A percentile compares a stretch with the other conserved stretches of the same genome.
These are phyloP conservation scores for Xanthoconium stramineum DNA, from an alignment of 768 basidiomycete genomes.

Conservation along the genomic window DNA sequence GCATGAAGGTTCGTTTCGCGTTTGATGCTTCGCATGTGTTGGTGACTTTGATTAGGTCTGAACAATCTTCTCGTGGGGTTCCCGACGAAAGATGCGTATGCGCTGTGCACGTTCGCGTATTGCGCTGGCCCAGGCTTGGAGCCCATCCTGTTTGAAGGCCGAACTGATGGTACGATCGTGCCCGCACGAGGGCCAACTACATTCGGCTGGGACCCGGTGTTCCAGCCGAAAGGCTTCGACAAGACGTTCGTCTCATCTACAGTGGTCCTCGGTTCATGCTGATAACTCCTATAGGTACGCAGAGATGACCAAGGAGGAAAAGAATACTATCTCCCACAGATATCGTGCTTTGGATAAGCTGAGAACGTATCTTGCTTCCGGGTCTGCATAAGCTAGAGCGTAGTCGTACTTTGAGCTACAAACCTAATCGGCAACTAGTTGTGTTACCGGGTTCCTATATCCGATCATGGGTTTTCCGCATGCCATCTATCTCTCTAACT, in stretches of 20 bases:
- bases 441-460: slow-evolving; percentile 16
- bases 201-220: slow-evolving; percentile 93
- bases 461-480: slow-evolving; percentile 11
- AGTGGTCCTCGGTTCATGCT: not conserved
- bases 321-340: slow-evolving; percentile 66
- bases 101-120: slow-evolving; percentile 96
- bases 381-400: not conserved
- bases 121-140: slow-evolving; percentile 77
- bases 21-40: not conserved
- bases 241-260: slow-evolving; percentile 57
- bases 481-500: not conserved
- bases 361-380: slow-evolving; percentile 36
- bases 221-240: slow-evolving; percentile 71
- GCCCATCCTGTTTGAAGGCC: slow-evolving; percentile 82
- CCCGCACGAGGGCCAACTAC: slow-evolving; percentile 69
- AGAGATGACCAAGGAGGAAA: slow-evolving; percentile 62
- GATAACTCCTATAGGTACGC: slow-evolving; percentile 44
- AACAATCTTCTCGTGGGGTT: slow-evolving; percentile 82
- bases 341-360: slow-evolving; percentile 62
- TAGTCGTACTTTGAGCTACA: too few species aligned
- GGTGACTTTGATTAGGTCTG: slow-evolving; percentile 45
- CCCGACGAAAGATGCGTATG: slow-evolving; percentile 73
- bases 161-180: slow-evolving; percentile 88
- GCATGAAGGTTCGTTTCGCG: slow-evolving; percentile 60
- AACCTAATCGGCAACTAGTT: slow-evolving; percentile 5